Evolutionary conservation across 805 yeast species (phyloP).

Genomic region (Lipomyces yamadae): DNA sequence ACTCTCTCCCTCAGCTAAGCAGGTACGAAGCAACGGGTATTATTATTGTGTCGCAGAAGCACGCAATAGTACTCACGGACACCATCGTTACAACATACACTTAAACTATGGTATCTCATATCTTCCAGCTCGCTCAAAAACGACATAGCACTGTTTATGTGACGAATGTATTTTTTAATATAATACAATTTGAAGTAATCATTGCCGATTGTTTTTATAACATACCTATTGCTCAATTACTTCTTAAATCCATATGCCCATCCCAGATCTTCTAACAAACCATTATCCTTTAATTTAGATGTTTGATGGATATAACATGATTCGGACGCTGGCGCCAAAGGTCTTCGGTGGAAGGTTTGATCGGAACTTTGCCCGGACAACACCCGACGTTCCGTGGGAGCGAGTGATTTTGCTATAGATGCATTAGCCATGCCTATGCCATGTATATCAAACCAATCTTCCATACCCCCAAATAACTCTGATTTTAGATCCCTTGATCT

Average conservation of each 20-base stretch:
- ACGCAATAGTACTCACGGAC: too few species aligned
- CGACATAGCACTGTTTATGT: background rate
- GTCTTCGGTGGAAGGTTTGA: constrained; percentile 99
- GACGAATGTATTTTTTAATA: constrained; percentile 15
- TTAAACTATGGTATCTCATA: background rate
- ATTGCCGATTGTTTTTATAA: constrained; percentile 9
- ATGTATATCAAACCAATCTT: background rate
- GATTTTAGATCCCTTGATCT: constrained; percentile 97
- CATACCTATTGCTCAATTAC: constrained; percentile 1
- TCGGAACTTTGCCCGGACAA: constrained; percentile 98
- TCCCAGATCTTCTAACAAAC: background rate
- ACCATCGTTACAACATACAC: background rate
- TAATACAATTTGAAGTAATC: constrained; percentile 18
- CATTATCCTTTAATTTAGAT: constrained; percentile 61
- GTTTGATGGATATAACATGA: constrained; percentile 99
- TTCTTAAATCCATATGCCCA: background rate
- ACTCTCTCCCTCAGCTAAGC: too few species aligned
- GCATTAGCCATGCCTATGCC: background rate
- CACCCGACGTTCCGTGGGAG: constrained; percentile 98
- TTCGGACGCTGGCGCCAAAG: constrained; percentile 99
- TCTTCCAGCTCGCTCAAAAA: background rate
- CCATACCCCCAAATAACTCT: constrained; percentile 96
- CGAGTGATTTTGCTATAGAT: constrained; percentile 73
- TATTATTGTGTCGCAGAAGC: too few species aligned
- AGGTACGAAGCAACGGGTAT: too few species aligned